Base-by-base conservation (phyloP, 495 filamentous ascomycete genomes). In the Astrocystis sublimbata region DNA sequence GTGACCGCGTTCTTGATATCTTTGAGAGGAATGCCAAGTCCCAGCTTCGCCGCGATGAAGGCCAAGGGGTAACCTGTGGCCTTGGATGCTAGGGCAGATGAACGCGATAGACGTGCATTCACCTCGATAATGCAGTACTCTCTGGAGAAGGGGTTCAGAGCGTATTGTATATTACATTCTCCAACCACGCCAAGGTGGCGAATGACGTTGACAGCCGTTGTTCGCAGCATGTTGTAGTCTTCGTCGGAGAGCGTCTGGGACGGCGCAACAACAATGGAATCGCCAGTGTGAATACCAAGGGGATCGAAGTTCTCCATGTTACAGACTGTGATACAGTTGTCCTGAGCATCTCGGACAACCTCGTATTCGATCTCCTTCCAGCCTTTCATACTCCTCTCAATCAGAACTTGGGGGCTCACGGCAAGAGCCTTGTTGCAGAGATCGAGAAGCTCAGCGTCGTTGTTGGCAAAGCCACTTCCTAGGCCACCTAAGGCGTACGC, bases 241-340 rank as follows among this genome's bases (percentile, higher is more conserved):
- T 97, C 93, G 63, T 98, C 96, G 9, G 92, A 94, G 30, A 98
- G 85, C 0, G 94, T 98, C 76, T 98, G 94, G 9, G 92, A 97
- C 24, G 94, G 94, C 4, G 94, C 96, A 21, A 98, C 94, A 58
- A 98, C 94, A 69, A 98, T 98, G 26, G 93, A 97, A 76, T 98
- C 94, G 74, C 94, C 94, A 8, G 94, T 98, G 71, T 98, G 94
- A 58, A 98, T 97, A 69, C 94, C 94, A 31, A 98, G 87, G 63
- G 94, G 94, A 77, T 98, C 94, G 66, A 98, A 98, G 76, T 98
- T 98, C 78, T 98, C 94, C 94, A 98, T 98, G 81, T 98, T 98
- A 79, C 94, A 98, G 64, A 98, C 94, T 6, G 94, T 98, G 74
- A 98, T 98, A 78, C 94, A 98, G 83, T 98, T 98, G 78, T 98